Conservation (phyloP, 2,329 filamentous ascomycete species). For the Arthroderma sp. region DNA sequence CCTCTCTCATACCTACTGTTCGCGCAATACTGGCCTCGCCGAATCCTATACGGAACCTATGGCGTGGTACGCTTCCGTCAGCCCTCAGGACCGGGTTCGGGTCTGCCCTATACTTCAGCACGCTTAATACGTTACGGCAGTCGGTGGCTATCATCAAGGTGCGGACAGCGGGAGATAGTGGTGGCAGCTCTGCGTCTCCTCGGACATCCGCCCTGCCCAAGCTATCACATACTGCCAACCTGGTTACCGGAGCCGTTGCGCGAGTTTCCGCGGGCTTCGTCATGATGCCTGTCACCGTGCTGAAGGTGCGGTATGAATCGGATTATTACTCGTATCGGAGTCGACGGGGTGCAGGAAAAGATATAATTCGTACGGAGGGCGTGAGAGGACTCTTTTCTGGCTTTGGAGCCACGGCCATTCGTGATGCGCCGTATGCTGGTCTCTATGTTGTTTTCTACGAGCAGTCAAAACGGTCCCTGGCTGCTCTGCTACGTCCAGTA, state of each 20-base stretch:
- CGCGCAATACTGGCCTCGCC: constrained; percentile 56
- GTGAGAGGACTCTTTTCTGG: constrained; percentile 80
- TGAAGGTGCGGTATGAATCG: constrained; percentile 93
- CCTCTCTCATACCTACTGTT: constrained; percentile 57
- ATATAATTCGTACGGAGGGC: constrained; percentile 64
- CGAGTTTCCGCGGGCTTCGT: constrained; percentile 77
- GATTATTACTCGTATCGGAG: constrained; percentile 74
- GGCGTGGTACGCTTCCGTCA: constrained; percentile 85
- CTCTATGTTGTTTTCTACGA: constrained; percentile 94
- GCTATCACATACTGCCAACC: constrained; percentile 71
- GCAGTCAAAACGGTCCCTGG: constrained; percentile 31
- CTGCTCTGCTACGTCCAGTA: constrained; percentile 18
- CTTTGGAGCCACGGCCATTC: constrained; percentile 82
- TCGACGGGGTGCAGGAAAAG: constrained; percentile 56
- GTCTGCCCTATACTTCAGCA: constrained; percentile 86
- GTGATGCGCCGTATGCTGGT: constrained; percentile 93
- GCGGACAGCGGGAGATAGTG: background rate
- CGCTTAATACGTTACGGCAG: constrained; percentile 71
- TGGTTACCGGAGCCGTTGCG: constrained; percentile 71
- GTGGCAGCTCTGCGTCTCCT: background rate
- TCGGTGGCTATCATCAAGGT: constrained; percentile 37
- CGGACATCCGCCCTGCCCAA: constrained; percentile 65
- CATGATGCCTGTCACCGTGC: constrained; percentile 89
- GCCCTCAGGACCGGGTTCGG: constrained; percentile 89
- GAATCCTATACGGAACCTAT: constrained; percentile 60